A percentile compares a stretch with the other conserved stretches of the same genome.
These are phyloP conservation scores for Leishmania aethiopica DNA, from an alignment of 208 protist genomes.

Conservation along the genomic window DNA sequence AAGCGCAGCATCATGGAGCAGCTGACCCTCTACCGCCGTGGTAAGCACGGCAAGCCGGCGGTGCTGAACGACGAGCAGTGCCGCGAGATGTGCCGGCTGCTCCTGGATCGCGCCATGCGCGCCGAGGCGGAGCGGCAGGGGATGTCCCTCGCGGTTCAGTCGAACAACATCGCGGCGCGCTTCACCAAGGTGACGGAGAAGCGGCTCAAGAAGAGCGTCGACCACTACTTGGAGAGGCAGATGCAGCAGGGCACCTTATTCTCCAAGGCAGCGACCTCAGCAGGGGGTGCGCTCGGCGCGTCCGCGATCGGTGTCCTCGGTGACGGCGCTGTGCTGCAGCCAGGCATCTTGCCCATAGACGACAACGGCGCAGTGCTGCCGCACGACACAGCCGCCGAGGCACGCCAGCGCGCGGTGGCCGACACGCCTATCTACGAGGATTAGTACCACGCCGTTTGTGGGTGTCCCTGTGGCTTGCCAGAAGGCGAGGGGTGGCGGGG, in stretches of 20 bases:
- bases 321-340: not conserved
- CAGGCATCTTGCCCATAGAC: not conserved
- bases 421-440: slow-evolving; percentile 59
- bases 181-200: slow-evolving; percentile 67
- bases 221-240: slow-evolving; percentile 75
- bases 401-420: slow-evolving; percentile 30
- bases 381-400: slow-evolving; percentile 10
- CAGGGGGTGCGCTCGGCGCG: slow-evolving; percentile 1
- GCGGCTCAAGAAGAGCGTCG: slow-evolving; percentile 73
- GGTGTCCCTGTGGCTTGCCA: not conserved
- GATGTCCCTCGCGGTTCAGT: slow-evolving; percentile 64
- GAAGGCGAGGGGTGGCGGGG: not conserved
- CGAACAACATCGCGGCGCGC: slow-evolving; percentile 34
- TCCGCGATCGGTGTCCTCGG: not conserved
- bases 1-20: slow-evolving; percentile 84
- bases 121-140: slow-evolving; percentile 59
- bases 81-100: slow-evolving; percentile 46
- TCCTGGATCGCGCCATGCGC: slow-evolving; percentile 75
- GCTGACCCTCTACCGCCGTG: slow-evolving; percentile 72
- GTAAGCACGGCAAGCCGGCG: slow-evolving; percentile 49
- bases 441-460: slow-evolving; percentile 5
- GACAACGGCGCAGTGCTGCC: not conserved
- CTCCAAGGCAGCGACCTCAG: not conserved
- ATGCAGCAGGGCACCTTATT: slow-evolving; percentile 29
- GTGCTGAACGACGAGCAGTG: slow-evolving; percentile 65